A percentile compares a stretch with the other conserved stretches of the same genome.
Conservation (phyloP, 1,284 basidiomycete species). For the Pseudozyma tsukubaensis region DNA sequence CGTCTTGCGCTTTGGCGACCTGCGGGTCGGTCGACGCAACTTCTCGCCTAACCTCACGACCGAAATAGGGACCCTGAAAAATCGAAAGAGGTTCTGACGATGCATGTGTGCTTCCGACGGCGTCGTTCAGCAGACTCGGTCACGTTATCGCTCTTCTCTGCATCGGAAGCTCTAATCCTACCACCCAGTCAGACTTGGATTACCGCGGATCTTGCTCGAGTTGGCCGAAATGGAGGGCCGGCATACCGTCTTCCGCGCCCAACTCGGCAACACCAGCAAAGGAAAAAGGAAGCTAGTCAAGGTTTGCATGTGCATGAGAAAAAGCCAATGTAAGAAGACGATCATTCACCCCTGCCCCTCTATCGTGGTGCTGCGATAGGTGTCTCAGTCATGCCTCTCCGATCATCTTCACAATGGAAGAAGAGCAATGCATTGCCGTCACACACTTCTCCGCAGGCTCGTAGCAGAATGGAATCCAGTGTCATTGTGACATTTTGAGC, state of each 20-base stretch:
- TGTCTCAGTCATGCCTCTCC: conserved; percentile 10
- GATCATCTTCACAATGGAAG: conserved; percentile 1
- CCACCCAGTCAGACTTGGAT: neutral
- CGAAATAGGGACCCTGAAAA: too few species aligned
- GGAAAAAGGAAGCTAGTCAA: neutral
- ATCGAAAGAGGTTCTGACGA: neutral
- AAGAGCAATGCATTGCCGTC: conserved; percentile 6
- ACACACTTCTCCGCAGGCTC: neutral
- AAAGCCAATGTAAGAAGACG: conserved; percentile 7
- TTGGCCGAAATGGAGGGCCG: too few species aligned
- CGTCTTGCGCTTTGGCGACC: too few species aligned
- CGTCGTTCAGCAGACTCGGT: neutral
- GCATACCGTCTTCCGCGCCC: too few species aligned
- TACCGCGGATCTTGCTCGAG: neutral
- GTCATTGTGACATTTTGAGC: neutral
- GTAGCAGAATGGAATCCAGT: too few species aligned
- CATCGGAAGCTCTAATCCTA: neutral
- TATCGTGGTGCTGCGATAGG: neutral
- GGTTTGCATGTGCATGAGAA: too few species aligned
- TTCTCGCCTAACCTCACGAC: too few species aligned
- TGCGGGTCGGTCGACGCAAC: too few species aligned
- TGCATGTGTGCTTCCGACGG: conserved; percentile 2
- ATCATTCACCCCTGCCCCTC: conserved; percentile 1
- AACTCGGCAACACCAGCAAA: neutral
- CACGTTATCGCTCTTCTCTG: neutral